Evolutionary conservation across 163 green algal species (phyloP).

Genomic region (Chlorella variabilis): DNA sequence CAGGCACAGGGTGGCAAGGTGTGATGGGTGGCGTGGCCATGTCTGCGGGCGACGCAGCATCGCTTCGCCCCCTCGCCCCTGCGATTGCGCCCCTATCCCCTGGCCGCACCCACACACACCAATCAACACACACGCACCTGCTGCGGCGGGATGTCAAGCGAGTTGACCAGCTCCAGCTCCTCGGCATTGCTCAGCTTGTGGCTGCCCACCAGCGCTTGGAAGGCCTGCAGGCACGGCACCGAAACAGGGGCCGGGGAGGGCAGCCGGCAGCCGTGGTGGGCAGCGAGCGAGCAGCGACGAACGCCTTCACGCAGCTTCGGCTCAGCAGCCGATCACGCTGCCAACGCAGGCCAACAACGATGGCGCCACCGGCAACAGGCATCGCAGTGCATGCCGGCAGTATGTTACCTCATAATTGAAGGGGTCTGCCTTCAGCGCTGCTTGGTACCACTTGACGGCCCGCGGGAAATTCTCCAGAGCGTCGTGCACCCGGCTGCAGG

Average conservation of each 20-base stretch:
- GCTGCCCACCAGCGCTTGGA: conserved; percentile 77
- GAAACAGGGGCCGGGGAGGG: neutral
- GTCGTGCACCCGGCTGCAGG: conserved; percentile 68
- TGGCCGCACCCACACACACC: no score
- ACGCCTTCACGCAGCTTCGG: no score
- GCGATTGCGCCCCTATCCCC: no score
- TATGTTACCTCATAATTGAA: conserved; percentile 90
- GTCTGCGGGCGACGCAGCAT: no score
- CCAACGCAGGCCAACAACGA: no score
- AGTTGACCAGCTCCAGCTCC: conserved; percentile 74
- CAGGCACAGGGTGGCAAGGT: no score
- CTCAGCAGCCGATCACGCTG: no score
- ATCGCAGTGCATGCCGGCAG: neutral
- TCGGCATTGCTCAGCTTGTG: conserved; percentile 87
- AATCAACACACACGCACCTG: neutral
- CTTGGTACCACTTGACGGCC: conserved; percentile 72
- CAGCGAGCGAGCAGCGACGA: no score
- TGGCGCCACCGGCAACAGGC: neutral
- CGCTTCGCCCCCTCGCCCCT: no score
- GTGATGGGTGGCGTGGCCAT: no score
- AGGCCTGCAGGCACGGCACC: conserved; percentile 55
- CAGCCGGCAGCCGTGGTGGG: no score
- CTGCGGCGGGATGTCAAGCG: conserved; percentile 58
- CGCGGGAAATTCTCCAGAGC: conserved; percentile 84
- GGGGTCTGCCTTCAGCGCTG: conserved; percentile 78